Conservation (phyloP, 352 stramenopile genomes). For the Globisporangium cylindrosporum region DNA sequence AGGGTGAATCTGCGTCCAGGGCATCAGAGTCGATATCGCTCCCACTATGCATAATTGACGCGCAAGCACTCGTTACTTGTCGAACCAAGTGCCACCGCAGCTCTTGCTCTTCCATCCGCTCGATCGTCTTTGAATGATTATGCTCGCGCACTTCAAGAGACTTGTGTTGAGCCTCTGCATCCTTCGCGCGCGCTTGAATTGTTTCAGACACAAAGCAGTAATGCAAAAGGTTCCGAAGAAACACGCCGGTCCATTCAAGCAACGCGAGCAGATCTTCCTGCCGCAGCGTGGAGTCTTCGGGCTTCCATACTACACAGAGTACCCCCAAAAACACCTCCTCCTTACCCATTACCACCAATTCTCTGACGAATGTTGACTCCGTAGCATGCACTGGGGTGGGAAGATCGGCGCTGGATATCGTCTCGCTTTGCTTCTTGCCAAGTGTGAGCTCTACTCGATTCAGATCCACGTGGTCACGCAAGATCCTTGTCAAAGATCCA, state of each 20-base stretch:
- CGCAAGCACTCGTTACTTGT: not conserved
- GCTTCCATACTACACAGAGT: conserved; percentile 7
- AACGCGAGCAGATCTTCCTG: not conserved
- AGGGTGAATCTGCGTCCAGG: not conserved
- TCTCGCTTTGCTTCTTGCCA: not conserved
- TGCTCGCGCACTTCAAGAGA: not conserved
- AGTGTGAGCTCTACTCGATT: conserved; percentile 3
- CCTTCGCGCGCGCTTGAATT: no score
- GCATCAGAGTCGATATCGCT: not conserved
- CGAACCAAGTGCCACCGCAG: not conserved
- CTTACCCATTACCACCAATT: not conserved
- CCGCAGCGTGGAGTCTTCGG: not conserved
- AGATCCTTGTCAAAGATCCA: not conserved
- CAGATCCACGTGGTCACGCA: not conserved
- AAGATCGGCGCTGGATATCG: not conserved
- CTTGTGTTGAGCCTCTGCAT: not conserved
- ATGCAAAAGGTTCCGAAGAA: conserved; percentile 2
- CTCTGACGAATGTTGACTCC: not conserved
- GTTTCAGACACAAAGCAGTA: not conserved
- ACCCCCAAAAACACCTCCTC: not conserved
- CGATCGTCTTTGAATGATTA: not conserved
- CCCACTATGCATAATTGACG: not conserved
- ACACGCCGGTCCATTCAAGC: conserved; percentile 11
- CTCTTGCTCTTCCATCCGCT: not conserved
- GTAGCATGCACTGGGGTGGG: not conserved